Conservation (phyloP, 176 grass and related monocot species). For the Juncus inflexus region DNA sequence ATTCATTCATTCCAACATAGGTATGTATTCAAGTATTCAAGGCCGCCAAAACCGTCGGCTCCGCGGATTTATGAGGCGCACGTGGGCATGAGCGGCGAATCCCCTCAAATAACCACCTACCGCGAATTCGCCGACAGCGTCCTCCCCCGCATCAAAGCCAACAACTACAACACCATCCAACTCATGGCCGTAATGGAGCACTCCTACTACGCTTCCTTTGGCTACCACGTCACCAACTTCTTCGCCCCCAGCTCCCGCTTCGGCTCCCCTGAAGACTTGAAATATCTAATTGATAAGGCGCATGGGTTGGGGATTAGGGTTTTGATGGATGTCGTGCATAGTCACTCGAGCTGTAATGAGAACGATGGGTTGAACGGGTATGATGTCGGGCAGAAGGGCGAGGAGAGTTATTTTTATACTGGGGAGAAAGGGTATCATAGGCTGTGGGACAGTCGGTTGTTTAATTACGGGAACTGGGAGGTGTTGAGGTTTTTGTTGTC, state of each 20-base stretch:
- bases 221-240: constrained; percentile 98
- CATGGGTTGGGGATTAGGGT: constrained; percentile 78
- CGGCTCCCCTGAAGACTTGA: constrained; percentile 92
- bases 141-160: constrained; percentile 71
- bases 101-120: constrained; percentile 62
- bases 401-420: constrained; percentile 80
- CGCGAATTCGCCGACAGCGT: constrained; percentile 93
- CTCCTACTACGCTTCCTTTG: constrained; percentile 98
- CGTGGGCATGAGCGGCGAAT: constrained; percentile 89
- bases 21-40: constrained; percentile 60
- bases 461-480: constrained; percentile 96
- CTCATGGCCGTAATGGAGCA: constrained; percentile 97
- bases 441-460: constrained; percentile 93
- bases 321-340: constrained; percentile 94
- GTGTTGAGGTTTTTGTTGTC: constrained; percentile 94
- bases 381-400: constrained; percentile 74
- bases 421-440: constrained; percentile 86
- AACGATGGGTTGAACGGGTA: constrained; percentile 95
- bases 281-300: constrained; percentile 94
- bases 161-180: constrained; percentile 95
- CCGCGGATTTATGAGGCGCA: constrained; percentile 92
- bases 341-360: constrained; percentile 75
- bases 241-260: constrained; percentile 90
- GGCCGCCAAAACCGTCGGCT: constrained; percentile 64
- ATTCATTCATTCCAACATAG: constrained; percentile 27